These are phyloP conservation scores for Coemansia sp. DNA, from an alignment of 192 early-diverging fungal species.

Conservation along the genomic window DNA sequence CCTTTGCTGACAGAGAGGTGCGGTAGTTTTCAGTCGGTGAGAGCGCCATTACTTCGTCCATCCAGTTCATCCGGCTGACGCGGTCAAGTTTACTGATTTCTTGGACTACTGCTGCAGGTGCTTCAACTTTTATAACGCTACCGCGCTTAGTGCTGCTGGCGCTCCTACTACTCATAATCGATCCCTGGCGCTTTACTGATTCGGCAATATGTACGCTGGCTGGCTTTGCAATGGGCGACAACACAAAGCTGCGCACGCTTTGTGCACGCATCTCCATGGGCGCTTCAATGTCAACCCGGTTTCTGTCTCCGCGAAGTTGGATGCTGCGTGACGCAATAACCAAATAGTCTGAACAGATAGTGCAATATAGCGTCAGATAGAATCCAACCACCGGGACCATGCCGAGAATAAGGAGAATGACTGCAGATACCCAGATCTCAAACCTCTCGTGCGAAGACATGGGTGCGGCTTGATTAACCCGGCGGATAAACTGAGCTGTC, in stretches of 20 bases:
- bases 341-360: constrained; percentile 33
- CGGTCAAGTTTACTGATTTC: constrained; percentile 3
- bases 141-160: not conserved
- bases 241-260: not conserved
- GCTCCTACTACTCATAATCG: not conserved
- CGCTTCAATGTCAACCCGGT: not conserved
- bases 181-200: not conserved
- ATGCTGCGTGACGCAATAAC: constrained; percentile 8
- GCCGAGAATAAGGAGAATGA: constrained; percentile 29
- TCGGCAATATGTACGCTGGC: not conserved
- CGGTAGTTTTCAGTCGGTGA: constrained; percentile 34
- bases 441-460: constrained; percentile 21
- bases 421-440: constrained; percentile 24
- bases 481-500: constrained; percentile 14
- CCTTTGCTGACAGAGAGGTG: constrained; percentile 21
- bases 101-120: not conserved
- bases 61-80: constrained; percentile 36
- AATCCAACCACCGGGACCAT: constrained; percentile 38
- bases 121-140: not conserved
- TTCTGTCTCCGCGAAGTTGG: not conserved
- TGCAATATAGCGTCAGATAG: constrained; percentile 26
- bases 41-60: constrained; percentile 45
- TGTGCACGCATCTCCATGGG: not conserved
- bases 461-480: constrained; percentile 7
- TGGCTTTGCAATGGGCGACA: constrained; percentile 1